phyloP scores from a whole-genome alignment of 805 yeast genomes.

The Yarrowia deformans region DNA sequence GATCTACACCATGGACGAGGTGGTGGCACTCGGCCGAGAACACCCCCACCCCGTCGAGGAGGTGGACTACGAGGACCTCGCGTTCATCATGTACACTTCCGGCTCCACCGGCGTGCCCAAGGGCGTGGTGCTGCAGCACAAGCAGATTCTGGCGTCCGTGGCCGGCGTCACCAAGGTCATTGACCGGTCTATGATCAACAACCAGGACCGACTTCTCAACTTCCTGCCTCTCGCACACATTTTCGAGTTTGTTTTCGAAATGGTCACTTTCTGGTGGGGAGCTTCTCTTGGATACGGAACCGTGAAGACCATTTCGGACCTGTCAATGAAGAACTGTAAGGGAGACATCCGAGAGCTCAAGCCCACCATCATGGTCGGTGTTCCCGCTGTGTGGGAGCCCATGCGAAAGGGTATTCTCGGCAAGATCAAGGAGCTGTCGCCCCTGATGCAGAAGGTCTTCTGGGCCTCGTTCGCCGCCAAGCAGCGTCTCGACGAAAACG shows the following conservation, averaged over 20 bases:
- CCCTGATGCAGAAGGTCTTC: conserved; percentile 75
- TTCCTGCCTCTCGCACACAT: conserved; percentile 97
- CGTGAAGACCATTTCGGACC: conserved; percentile 87
- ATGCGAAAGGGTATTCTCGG: conserved; percentile 89
- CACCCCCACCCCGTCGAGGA: conserved; percentile 55
- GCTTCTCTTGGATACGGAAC: conserved; percentile 86
- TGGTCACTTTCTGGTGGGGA: conserved; percentile 86
- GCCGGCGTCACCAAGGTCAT: conserved; percentile 80
- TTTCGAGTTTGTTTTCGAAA: conserved; percentile 89
- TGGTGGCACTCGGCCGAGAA: conserved; percentile 67
- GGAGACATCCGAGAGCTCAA: conserved; percentile 87
- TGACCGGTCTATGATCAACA: conserved; percentile 57
- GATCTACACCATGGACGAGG: conserved; percentile 69
- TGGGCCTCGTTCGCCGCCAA: conserved; percentile 89
- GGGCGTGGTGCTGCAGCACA: conserved; percentile 76
- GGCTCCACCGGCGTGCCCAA: conserved; percentile 88
- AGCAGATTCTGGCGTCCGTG: conserved; percentile 79
- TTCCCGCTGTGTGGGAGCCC: conserved; percentile 97
- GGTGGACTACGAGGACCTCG: conserved; percentile 65
- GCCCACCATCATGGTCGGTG: conserved; percentile 97
- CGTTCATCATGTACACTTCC: conserved; percentile 87
- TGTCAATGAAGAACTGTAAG: conserved; percentile 79
- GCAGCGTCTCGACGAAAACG: conserved; percentile 63
- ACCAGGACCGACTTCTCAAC: conserved; percentile 76
- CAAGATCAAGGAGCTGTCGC: conserved; percentile 72